Evolutionary conservation across 306 rosid species (phyloP), one percentile per base, ranked within the genome.

Genomic region (Gastrolobium villosum): DNA sequence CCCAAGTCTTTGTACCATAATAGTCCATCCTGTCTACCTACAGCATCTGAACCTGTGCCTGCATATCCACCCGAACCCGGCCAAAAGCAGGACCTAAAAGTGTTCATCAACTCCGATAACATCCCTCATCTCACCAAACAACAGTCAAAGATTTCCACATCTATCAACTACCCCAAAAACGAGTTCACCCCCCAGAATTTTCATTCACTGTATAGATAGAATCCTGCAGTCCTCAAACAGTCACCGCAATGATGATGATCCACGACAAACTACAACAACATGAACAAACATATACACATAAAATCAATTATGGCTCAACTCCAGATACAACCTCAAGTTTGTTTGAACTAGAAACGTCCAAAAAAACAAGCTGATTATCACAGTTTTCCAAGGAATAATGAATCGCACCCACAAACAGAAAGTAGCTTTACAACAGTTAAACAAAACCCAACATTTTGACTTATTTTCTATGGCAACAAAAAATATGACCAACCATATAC

Each of bases 121-220:
- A 89, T 89, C 89, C 89, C 91, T 89, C 93, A 89, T 89, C 82
- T 87, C 93, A 79, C 82, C 81, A 85, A 83, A 83, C 73, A 83
- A 81, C 88, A 88, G 59, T 81, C 88, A 76, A 75, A 67, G 84
- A 82, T 86, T 86, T 87, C 96, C 85, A 86, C 97, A 90, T 90
- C 93, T 87, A 85, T 80, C 70, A 60, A 72, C 72, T 32, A 32
- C 80, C 80, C 70, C 82, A 37, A 59, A 56, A 74, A 46, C 70
- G 52, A 52, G 59, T 77, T 78, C 78, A 28, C 75, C 79, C 73
- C 79, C 71, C 46, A 28, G 41, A 81, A 76, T 57, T 80, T 74
- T 56, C 84, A 86, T 72, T 74, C 72, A 68, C 72, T 36, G 70
- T 30, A 68, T 20, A 30, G 57, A n/a, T 72, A 20, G 50, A 46